Conservation (phyloP, 805 yeast genomes). For the Lachancea nothofagi region DNA sequence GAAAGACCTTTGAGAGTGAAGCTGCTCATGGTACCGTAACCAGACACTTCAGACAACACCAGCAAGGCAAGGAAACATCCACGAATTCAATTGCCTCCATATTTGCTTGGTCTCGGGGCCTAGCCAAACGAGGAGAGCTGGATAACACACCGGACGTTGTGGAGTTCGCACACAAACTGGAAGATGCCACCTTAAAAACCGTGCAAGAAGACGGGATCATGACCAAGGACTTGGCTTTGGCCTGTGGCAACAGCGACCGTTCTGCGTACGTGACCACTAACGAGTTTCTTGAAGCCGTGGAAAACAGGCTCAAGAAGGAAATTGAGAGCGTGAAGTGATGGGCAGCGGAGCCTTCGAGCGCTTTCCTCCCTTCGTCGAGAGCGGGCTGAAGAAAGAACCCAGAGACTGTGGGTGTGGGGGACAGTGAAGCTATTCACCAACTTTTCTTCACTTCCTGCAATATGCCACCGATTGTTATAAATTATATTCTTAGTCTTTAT, state of each 20-base stretch:
- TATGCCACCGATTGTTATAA: not conserved
- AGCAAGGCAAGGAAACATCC: slow-evolving; percentile 76
- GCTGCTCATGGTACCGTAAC: slow-evolving; percentile 89
- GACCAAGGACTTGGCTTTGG: slow-evolving; percentile 79
- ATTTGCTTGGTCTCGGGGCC: slow-evolving; percentile 83
- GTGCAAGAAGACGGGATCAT: slow-evolving; percentile 69
- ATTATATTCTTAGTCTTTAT: not conserved
- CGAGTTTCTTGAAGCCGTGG: slow-evolving; percentile 75
- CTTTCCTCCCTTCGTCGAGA: no score
- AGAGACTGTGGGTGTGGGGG: no score
- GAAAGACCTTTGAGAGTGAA: slow-evolving; percentile 78
- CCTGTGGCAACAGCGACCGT: slow-evolving; percentile 58
- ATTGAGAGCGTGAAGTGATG: slow-evolving; percentile 21
- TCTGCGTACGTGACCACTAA: slow-evolving; percentile 63
- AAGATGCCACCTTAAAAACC: slow-evolving; percentile 63
- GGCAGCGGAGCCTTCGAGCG: slow-evolving; percentile 1
- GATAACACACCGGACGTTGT: slow-evolving; percentile 69
- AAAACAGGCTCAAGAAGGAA: slow-evolving; percentile 43
- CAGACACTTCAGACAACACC: slow-evolving; percentile 78
- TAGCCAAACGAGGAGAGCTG: slow-evolving; percentile 73
- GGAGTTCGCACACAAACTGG: slow-evolving; percentile 58
- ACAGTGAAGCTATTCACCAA: no score
- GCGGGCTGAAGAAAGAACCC: no score
- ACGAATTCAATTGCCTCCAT: slow-evolving; percentile 83
- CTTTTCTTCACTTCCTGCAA: no score